Percentiles rank a stretch among this genome's conserved stretches.
These are phyloP conservation scores for Fraxinus sp. DNA, from an alignment of 305 asterid genomes.

Conservation along the genomic window DNA sequence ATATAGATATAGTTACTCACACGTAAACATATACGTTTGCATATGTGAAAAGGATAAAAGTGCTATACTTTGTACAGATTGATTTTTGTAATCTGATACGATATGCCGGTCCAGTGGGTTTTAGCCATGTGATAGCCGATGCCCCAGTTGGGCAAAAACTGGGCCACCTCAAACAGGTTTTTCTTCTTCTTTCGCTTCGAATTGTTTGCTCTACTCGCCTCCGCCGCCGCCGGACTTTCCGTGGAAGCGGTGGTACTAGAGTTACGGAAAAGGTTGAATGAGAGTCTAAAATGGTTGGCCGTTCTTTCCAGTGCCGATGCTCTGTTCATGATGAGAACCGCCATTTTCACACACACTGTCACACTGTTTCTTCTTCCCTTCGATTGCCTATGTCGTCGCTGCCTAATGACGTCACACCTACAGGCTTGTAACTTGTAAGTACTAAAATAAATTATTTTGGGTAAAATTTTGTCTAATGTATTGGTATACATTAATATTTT, in stretches of 20 bases:
- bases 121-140: constrained; percentile 76
- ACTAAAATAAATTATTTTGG: background rate
- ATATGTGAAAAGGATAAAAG: background rate
- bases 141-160: constrained; percentile 78
- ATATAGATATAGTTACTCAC: background rate
- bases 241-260: constrained; percentile 44
- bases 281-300: constrained; percentile 39
- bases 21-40: background rate
- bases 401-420: background rate
- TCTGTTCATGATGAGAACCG: constrained; percentile 42
- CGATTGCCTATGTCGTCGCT: background rate
- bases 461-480: background rate
- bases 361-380: background rate
- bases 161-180: constrained; percentile 68
- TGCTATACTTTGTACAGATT: constrained; percentile 77
- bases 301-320: constrained; percentile 39
- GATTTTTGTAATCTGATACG: constrained; percentile 69
- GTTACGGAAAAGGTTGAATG: constrained; percentile 48
- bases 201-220: constrained; percentile 30
- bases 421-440: background rate
- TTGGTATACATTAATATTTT: too few species aligned
- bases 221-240: constrained; percentile 14
- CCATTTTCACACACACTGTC: constrained; percentile 41
- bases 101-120: constrained; percentile 62
- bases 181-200: constrained; percentile 68